These are phyloP conservation scores for Curvularia lunata DNA, from an alignment of 2,329 filamentous ascomycete species.

Conservation along the genomic window DNA sequence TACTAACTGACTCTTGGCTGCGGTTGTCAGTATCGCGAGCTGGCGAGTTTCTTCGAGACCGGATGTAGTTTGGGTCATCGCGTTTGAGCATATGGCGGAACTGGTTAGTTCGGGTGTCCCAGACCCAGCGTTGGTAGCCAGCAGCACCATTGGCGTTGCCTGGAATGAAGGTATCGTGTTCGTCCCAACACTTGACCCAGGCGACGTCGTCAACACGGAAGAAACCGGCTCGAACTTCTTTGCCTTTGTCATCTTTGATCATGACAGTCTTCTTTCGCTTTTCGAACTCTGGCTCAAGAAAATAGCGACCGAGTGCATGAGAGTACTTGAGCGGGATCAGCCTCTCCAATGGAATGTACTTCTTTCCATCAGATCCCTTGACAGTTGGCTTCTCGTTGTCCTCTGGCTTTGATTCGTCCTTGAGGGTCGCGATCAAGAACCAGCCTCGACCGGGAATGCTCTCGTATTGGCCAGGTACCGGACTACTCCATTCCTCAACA, in stretches of 20 bases:
- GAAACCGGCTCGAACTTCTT: constrained; percentile 52
- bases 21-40: constrained; percentile 27
- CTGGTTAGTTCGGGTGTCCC: constrained; percentile 50
- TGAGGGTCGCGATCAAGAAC: constrained; percentile 55
- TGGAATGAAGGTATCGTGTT: constrained; percentile 57
- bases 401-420: constrained; percentile 34
- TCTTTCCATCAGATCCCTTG: constrained; percentile 17
- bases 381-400: constrained; percentile 23
- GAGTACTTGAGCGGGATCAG: constrained; percentile 54
- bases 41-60: constrained; percentile 31
- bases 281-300: constrained; percentile 57
- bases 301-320: constrained; percentile 57
- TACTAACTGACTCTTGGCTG: constrained; percentile 43
- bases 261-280: constrained; percentile 53
- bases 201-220: constrained; percentile 58
- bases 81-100: constrained; percentile 50
- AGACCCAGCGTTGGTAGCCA: constrained; percentile 56
- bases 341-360: constrained; percentile 39
- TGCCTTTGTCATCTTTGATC: constrained; percentile 49
- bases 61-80: constrained; percentile 47
- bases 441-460: constrained; percentile 59
- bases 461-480: constrained; percentile 57
- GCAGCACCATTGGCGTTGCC: constrained; percentile 43
- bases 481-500: constrained; percentile 57
- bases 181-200: constrained; percentile 60